Conservation (phyloP, 176 grass and related monocot species). For the Paspalum notatum region DNA sequence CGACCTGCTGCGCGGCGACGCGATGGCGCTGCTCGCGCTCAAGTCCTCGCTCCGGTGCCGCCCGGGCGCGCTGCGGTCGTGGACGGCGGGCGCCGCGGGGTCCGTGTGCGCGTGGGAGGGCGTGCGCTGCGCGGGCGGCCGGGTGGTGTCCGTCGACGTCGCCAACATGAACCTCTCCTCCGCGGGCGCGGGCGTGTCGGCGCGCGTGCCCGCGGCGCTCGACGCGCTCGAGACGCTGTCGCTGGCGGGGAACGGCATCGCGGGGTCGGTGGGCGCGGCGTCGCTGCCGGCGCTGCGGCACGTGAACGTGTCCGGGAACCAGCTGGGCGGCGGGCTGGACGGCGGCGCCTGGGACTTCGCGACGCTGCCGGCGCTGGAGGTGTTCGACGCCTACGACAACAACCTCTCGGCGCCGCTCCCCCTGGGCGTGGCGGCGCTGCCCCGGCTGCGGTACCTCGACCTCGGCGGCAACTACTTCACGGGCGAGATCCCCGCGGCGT, state of each 20-base stretch:
- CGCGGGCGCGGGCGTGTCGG: conserved; percentile 26
- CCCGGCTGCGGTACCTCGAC: conserved; percentile 71
- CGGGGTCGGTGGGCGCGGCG: conserved; percentile 42
- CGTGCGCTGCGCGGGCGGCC: conserved; percentile 60
- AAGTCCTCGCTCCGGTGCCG: conserved; percentile 52
- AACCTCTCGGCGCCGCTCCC: conserved; percentile 81
- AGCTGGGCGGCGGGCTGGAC: conserved; percentile 61
- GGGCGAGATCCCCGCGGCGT: conserved; percentile 59
- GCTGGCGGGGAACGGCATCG: conserved; percentile 74
- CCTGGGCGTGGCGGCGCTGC: conserved; percentile 43
- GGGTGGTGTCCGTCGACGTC: conserved; percentile 67
- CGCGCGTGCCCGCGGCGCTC: conserved; percentile 43
- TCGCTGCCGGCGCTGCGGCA: conserved; percentile 52
- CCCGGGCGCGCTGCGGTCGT: conserved; percentile 45
- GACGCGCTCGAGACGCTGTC: conserved; percentile 65
- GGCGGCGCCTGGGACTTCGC: conserved; percentile 53
- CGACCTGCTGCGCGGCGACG: conserved; percentile 59
- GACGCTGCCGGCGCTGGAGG: conserved; percentile 65
- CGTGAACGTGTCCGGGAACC: conserved; percentile 78
- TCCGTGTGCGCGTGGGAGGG: conserved; percentile 85
- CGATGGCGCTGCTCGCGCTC: conserved; percentile 55
- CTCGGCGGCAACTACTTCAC: conserved; percentile 95
- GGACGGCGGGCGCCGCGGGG: conserved; percentile 51
- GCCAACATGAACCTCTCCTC: conserved; percentile 78
- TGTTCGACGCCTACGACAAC: conserved; percentile 97